Percentiles rank a stretch among this genome's conserved stretches.
These are phyloP conservation scores for Mycena floridula DNA, from an alignment of 768 basidiomycete genomes.

Conservation along the genomic window DNA sequence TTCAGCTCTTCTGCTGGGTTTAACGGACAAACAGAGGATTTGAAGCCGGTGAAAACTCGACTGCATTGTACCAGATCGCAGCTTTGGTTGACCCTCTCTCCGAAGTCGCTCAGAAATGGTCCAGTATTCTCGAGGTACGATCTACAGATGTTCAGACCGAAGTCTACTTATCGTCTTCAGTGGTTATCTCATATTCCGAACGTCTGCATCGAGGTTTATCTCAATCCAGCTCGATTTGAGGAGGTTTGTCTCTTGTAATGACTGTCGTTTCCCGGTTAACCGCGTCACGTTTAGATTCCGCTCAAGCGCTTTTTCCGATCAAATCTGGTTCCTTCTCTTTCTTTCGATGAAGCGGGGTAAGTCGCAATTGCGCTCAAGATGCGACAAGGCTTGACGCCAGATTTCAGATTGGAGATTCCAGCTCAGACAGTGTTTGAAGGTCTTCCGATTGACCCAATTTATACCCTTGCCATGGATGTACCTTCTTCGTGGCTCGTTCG, in stretches of 20 bases:
- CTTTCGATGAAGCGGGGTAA: conserved; percentile 41
- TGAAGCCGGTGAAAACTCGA: conserved; percentile 57
- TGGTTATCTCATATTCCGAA: conserved; percentile 62
- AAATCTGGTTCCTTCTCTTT: conserved; percentile 47
- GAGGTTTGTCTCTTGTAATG: conserved; percentile 48
- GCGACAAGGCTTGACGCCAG: background rate
- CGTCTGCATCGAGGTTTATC: conserved; percentile 66
- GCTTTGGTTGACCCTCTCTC: conserved; percentile 82
- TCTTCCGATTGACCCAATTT: conserved; percentile 82
- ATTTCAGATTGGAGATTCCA: conserved; percentile 47
- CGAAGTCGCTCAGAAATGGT: conserved; percentile 82
- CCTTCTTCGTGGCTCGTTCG: conserved; percentile 91
- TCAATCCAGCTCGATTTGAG: conserved; percentile 61
- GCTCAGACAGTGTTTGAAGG: conserved; percentile 58
- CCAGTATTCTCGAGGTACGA: conserved; percentile 66
- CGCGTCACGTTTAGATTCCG: conserved; percentile 53
- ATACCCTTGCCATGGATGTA: conserved; percentile 91
- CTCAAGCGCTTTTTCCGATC: conserved; percentile 92
- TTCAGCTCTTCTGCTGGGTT: background rate
- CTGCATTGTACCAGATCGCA: conserved; percentile 63
- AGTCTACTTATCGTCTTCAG: conserved; percentile 21
- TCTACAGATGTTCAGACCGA: background rate
- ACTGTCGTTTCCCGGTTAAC: background rate
- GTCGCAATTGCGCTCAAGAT: background rate
- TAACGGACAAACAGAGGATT: conserved; percentile 49